Percentiles rank a stretch among this genome's conserved stretches.
Conservation (phyloP, 75 land plant genomes). For the Pinus tabuliformis region DNA sequence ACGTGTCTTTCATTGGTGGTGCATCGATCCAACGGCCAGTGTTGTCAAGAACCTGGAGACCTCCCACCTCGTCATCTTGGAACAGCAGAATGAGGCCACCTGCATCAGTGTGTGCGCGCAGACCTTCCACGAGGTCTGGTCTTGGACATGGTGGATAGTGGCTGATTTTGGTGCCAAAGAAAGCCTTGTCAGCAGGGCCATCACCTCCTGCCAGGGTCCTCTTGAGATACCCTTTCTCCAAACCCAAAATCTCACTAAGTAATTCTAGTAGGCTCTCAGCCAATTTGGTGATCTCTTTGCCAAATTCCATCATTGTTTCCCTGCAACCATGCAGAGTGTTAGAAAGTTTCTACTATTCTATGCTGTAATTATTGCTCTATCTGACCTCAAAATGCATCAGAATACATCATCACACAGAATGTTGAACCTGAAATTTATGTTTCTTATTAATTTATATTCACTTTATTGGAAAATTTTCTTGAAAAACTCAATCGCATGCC, state of each 20-base stretch:
- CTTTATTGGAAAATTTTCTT: no score
- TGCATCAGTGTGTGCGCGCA: constrained; percentile 82
- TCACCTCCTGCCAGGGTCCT: constrained; percentile 29
- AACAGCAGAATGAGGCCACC: constrained; percentile 76
- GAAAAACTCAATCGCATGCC: no score
- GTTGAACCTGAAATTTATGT: no score
- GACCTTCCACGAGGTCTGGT: constrained; percentile 43
- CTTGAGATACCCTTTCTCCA: constrained; percentile 55
- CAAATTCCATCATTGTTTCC: constrained; percentile 59
- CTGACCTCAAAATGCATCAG: no score
- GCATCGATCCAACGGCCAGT: constrained; percentile 72
- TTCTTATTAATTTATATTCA: no score
- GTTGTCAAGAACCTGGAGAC: constrained; percentile 61
- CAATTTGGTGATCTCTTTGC: constrained; percentile 44
- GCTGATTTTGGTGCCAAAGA: constrained; percentile 72
- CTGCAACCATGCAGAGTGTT: constrained; percentile 14
- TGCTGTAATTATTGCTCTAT: no score
- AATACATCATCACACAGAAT: no score
- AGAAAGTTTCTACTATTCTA: no score
- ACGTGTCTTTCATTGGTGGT: constrained; percentile 49
- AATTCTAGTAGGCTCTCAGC: constrained; percentile 53
- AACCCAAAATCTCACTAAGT: constrained; percentile 51
- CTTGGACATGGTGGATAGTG: constrained; percentile 75
- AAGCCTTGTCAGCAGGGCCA: constrained; percentile 21
- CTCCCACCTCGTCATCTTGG: constrained; percentile 61